A percentile compares a stretch with the other conserved stretches of the same genome.
These are phyloP conservation scores for Aphanocladium album DNA, from an alignment of 2,329 filamentous ascomycete genomes.

Conservation along the genomic window DNA sequence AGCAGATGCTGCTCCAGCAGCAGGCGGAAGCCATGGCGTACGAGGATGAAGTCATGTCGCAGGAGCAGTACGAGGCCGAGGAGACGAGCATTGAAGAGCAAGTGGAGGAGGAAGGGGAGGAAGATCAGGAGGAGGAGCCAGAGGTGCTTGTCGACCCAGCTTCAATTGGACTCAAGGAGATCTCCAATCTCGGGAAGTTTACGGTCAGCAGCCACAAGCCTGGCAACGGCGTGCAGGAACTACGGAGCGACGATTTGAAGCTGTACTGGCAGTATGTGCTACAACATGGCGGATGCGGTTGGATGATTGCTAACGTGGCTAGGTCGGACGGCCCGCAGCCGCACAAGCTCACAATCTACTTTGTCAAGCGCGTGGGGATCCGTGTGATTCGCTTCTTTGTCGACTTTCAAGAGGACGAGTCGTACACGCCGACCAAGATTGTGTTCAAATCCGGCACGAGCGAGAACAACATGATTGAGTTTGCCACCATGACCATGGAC, in stretches of 20 bases:
- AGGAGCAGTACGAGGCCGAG: slow-evolving; percentile 20
- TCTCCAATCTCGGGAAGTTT: slow-evolving; percentile 77
- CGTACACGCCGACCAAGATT: slow-evolving; percentile 93
- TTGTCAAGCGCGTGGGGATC: slow-evolving; percentile 76
- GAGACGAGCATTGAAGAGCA: slow-evolving; percentile 25
- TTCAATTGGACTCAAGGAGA: slow-evolving; percentile 65
- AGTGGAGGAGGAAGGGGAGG: slow-evolving; percentile 29
- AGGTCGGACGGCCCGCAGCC: slow-evolving; percentile 81
- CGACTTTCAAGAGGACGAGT: slow-evolving; percentile 90
- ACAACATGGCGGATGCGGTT: no score
- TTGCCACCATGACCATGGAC: slow-evolving; percentile 72
- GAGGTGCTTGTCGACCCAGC: slow-evolving; percentile 47
- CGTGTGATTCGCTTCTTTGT: slow-evolving; percentile 76
- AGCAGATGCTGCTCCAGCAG: slow-evolving; percentile 11
- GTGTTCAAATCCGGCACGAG: slow-evolving; percentile 84
- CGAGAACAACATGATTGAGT: slow-evolving; percentile 86
- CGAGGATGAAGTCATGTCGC: slow-evolving; percentile 20
- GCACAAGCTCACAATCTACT: slow-evolving; percentile 77
- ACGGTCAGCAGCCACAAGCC: slow-evolving; percentile 79
- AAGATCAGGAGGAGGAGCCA: slow-evolving; percentile 34
- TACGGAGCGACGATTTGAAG: slow-evolving; percentile 66
- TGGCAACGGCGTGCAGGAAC: slow-evolving; percentile 70
- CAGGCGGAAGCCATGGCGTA: slow-evolving; percentile 23
- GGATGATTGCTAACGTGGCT: slow-evolving; percentile 4
- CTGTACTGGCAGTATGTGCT: slow-evolving; percentile 70